phyloP scores from a whole-genome alignment of 257 asterid species.

The Fraxinus cuspidata region DNA sequence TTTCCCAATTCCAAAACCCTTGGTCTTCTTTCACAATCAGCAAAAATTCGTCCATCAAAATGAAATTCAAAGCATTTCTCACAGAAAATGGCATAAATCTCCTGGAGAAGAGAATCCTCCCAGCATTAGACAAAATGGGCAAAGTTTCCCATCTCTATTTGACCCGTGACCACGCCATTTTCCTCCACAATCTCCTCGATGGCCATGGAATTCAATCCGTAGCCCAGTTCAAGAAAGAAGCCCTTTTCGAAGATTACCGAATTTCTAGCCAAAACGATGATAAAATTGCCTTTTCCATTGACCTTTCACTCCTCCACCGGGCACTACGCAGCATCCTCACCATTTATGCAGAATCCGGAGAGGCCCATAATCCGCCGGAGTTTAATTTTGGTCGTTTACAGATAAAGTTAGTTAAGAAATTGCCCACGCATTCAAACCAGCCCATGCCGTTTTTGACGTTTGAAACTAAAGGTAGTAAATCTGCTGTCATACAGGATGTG shows the following conservation, averaged over 20 bases:
- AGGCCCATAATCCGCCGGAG: slow-evolving; percentile 17
- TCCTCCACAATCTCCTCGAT: slow-evolving; percentile 97
- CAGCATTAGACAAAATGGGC: slow-evolving; percentile 85
- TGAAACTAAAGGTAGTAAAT: slow-evolving; percentile 73
- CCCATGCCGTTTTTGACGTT: slow-evolving; percentile 74
- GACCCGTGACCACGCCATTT: slow-evolving; percentile 69
- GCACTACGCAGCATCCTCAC: slow-evolving; percentile 86
- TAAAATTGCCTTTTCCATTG: slow-evolving; percentile 75
- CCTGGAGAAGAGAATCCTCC: slow-evolving; percentile 79
- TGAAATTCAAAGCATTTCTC: slow-evolving; percentile 86
- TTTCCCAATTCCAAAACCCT: not conserved
- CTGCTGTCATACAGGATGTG: slow-evolving; percentile 95
- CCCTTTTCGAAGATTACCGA: slow-evolving; percentile 73
- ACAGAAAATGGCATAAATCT: slow-evolving; percentile 78
- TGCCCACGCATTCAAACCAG: slow-evolving; percentile 69
- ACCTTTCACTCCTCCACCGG: slow-evolving; percentile 87
- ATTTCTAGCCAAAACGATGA: slow-evolving; percentile 77
- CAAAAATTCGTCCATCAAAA: slow-evolving; percentile 8
- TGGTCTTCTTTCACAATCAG: too few relatives aligned
- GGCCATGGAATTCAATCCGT: slow-evolving; percentile 82
- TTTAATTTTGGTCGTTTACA: slow-evolving; percentile 47
- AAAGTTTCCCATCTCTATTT: slow-evolving; percentile 68
- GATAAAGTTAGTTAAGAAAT: slow-evolving; percentile 76
- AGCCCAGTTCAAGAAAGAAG: slow-evolving; percentile 65
- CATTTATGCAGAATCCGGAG: slow-evolving; percentile 48